Evolutionary conservation across 257 asterid genomes (phyloP).

Genomic region (Craterostigma plantagineum): DNA sequence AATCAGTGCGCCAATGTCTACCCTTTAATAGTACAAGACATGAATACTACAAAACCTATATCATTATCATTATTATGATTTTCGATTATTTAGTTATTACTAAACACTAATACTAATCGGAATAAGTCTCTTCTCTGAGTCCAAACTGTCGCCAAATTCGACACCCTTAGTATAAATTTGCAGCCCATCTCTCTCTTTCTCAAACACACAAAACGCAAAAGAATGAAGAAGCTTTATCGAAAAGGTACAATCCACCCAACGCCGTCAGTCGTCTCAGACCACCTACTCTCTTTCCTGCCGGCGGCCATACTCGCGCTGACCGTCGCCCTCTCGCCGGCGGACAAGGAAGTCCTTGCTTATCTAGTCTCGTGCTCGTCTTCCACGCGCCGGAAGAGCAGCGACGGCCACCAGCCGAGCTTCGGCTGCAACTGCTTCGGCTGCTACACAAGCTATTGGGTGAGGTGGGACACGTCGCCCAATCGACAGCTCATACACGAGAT

Average conservation of each 20-base stretch:
- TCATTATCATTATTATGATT: slow-evolving; percentile 4
- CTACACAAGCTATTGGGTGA: slow-evolving; percentile 53
- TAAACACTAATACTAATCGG: no score
- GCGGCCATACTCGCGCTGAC: slow-evolving; percentile 38
- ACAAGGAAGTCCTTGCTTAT: slow-evolving; percentile 45
- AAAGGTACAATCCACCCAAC: slow-evolving; percentile 54
- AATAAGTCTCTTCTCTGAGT: not conserved
- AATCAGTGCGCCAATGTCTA: not conserved
- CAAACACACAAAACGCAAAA: not conserved
- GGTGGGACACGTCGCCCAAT: slow-evolving; percentile 64
- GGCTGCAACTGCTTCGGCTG: slow-evolving; percentile 66
- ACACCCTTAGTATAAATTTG: no score
- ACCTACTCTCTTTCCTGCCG: slow-evolving; percentile 43
- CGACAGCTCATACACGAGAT: slow-evolving; percentile 55
- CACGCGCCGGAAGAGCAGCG: slow-evolving; percentile 12
- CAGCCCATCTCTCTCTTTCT: slow-evolving; percentile 4
- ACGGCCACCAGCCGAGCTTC: slow-evolving; percentile 39
- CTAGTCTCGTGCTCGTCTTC: slow-evolving; percentile 36
- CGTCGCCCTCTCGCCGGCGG: slow-evolving; percentile 33
- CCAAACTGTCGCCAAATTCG: no score
- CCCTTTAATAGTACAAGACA: no score
- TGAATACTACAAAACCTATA: slow-evolving; percentile 15
- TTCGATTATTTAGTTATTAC: not conserved
- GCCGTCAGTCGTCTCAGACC: slow-evolving; percentile 41
- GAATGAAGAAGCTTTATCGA: slow-evolving; percentile 55